These are phyloP conservation scores for Alternaria ethzedia DNA, from an alignment of 2,329 filamentous ascomycete genomes.

Conservation along the genomic window DNA sequence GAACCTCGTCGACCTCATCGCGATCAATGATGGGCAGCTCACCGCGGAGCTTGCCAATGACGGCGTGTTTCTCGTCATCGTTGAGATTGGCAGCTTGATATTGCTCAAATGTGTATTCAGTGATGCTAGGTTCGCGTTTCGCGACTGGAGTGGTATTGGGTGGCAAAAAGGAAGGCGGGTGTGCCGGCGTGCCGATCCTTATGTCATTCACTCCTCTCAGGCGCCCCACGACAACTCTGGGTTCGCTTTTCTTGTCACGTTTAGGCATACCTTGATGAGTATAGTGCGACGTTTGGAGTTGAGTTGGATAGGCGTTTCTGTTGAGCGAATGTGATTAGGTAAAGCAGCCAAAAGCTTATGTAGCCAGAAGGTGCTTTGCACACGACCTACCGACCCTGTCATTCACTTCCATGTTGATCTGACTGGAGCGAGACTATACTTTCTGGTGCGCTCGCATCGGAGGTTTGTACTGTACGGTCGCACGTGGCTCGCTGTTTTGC, in stretches of 20 bases:
- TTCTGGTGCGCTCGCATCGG: background rate
- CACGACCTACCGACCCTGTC: background rate
- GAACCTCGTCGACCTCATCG: constrained; percentile 6
- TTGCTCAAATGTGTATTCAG: constrained; percentile 7
- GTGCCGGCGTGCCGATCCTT: background rate
- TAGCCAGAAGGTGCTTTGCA: background rate
- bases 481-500: background rate
- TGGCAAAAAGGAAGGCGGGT: background rate
- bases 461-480: fast-evolving
- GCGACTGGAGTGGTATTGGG: background rate
- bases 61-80: constrained; percentile 1
- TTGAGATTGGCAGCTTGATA: constrained; percentile 13
- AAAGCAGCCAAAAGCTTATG: background rate
- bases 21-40: constrained; percentile 13
- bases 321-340: background rate
- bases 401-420: background rate
- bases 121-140: background rate
- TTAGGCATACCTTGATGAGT: background rate
- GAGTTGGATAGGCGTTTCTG: background rate
- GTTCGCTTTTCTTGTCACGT: background rate
- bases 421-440: background rate
- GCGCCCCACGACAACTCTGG: background rate
- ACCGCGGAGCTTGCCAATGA: constrained; percentile 9
- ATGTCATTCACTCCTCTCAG: constrained; percentile 1
- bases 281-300: background rate